Percentiles rank a stretch among this genome's conserved stretches.
Conservation (phyloP, 371 early-diverging fungal genomes). For the Mucor circinelloides region DNA sequence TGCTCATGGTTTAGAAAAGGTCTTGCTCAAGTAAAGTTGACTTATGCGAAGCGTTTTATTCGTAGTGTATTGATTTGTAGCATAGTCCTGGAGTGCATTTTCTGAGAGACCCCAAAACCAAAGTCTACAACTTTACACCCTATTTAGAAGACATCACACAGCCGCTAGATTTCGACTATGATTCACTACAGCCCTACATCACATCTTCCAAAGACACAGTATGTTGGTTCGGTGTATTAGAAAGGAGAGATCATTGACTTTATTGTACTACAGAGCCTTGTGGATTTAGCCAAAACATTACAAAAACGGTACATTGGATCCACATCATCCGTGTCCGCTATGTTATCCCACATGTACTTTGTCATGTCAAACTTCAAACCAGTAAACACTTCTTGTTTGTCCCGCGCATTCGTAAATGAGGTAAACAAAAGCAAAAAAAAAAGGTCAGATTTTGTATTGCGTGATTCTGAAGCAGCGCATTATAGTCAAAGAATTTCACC, state of each 20-base stretch:
- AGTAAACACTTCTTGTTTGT: constrained; percentile 63
- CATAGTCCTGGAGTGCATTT: constrained; percentile 83
- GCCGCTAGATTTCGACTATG: constrained; percentile 79
- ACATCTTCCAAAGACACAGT: constrained; percentile 79
- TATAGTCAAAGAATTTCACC: constrained; percentile 63
- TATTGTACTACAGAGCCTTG: constrained; percentile 37
- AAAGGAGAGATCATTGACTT: neutral
- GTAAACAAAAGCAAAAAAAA: constrained; percentile 28
- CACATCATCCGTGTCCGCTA: constrained; percentile 86
- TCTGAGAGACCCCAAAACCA: constrained; percentile 79
- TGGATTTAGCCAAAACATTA: constrained; percentile 46
- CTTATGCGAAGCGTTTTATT: neutral
- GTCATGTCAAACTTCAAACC: constrained; percentile 69
- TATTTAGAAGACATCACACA: constrained; percentile 78
- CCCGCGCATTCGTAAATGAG: constrained; percentile 60
- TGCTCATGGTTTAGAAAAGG: constrained; percentile 81
- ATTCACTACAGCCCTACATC: constrained; percentile 75
- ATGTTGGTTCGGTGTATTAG: neutral
- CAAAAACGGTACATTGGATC: constrained; percentile 74
- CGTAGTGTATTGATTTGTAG: neutral
- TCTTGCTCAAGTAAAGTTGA: constrained; percentile 73
- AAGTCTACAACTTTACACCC: constrained; percentile 79
- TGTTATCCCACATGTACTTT: constrained; percentile 82
- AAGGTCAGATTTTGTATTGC: neutral
- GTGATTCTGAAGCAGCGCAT: neutral